These are phyloP conservation scores for Cryptosporidium andersoni DNA, from an alignment of 169 alveolate species.

Conservation along the genomic window DNA sequence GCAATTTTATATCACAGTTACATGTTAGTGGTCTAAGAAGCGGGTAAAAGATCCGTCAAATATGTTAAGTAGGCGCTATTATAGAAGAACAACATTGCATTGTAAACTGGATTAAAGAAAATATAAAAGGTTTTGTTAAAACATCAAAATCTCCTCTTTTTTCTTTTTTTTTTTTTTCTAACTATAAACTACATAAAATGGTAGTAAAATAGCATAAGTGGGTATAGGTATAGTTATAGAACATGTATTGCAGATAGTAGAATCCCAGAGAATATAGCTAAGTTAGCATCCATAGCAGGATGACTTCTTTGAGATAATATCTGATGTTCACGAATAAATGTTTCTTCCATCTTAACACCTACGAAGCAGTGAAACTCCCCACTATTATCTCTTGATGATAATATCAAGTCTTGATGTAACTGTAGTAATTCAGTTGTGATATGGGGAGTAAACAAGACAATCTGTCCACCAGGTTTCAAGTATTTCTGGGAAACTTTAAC, in stretches of 20 bases:
- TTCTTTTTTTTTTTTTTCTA: no score
- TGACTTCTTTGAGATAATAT: constrained; percentile 62
- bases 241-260: constrained; percentile 57
- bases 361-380: constrained; percentile 38
- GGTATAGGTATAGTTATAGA: neutral
- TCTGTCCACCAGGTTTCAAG: constrained; percentile 55
- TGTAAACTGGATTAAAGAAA: no score
- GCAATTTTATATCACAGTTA: no score
- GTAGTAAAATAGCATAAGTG: neutral
- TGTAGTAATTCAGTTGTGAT: constrained; percentile 64
- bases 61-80: no score
- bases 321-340: constrained; percentile 64
- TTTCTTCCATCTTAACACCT: constrained; percentile 61
- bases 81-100: no score
- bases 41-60: no score
- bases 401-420: constrained; percentile 36
- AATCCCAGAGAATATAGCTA: constrained; percentile 60
- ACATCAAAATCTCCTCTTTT: no score
- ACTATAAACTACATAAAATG: no score
- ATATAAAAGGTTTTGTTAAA: no score
- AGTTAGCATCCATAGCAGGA: constrained; percentile 70
- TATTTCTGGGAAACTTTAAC: constrained; percentile 46
- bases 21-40: no score
- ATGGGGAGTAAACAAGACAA: constrained; percentile 46
- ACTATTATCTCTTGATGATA: constrained; percentile 38